Conservation (phyloP, 352 stramenopile species). For the Pythium phragmiticola region DNA sequence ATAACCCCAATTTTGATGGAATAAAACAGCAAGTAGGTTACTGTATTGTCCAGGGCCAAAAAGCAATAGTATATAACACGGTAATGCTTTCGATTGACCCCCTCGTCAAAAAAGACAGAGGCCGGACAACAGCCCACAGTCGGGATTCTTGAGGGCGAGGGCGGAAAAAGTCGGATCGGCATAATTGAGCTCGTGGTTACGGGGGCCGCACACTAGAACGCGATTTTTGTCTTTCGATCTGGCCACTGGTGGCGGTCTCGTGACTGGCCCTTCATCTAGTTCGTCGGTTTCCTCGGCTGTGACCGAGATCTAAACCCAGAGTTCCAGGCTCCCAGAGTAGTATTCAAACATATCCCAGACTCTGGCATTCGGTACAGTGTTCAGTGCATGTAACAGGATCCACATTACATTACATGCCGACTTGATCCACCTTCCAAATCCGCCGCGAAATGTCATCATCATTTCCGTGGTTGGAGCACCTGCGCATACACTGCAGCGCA, state of each 20-base stretch:
- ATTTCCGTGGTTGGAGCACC: neutral
- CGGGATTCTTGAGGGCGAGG: neutral
- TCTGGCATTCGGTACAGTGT: no score
- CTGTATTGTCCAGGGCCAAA: constrained; percentile 4
- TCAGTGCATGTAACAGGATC: no score
- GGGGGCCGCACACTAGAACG: neutral
- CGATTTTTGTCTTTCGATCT: neutral
- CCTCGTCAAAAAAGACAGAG: neutral
- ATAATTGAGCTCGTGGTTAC: neutral
- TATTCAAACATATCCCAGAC: no score
- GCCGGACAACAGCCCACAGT: no score
- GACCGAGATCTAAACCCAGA: no score
- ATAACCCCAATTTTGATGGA: constrained; percentile 7
- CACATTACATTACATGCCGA: no score
- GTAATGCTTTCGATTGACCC: neutral
- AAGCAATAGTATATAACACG: no score
- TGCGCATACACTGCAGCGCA: neutral
- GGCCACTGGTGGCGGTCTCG: neutral
- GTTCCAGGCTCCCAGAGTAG: no score
- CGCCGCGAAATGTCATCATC: no score
- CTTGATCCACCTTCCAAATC: no score
- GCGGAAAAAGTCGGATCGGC: constrained; percentile 4
- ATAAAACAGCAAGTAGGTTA: constrained; percentile 7
- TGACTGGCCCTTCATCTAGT: no score
- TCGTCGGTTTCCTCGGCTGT: no score